Conservation (phyloP, 2,329 filamentous ascomycete species). For the Arthrobotrys entomopaga region DNA sequence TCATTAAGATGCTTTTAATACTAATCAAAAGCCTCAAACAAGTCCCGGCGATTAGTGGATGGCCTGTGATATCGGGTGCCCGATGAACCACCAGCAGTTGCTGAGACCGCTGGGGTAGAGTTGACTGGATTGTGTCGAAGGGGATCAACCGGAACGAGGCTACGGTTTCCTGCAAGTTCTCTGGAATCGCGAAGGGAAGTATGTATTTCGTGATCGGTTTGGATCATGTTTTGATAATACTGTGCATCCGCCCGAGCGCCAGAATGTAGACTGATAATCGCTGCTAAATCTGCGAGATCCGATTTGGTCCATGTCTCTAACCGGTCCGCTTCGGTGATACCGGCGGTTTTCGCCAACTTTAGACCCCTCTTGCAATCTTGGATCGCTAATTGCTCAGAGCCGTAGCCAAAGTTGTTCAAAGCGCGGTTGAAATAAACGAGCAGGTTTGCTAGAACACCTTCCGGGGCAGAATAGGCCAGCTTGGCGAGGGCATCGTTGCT, state of each 20-base stretch:
- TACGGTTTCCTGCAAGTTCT: too few species aligned
- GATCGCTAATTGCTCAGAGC: not conserved
- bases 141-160: too few species aligned
- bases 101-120: too few species aligned
- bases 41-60: too few species aligned
- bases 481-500: not conserved
- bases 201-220: conserved; percentile 6
- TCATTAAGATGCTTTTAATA: too few species aligned
- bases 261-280: not conserved
- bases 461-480: conserved; percentile 8
- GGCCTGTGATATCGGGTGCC: too few species aligned
- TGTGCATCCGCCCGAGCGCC: not conserved
- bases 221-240: conserved; percentile 14
- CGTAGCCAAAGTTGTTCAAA: conserved; percentile 1
- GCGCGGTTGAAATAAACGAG: conserved; percentile 24
- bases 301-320: conserved; percentile 12
- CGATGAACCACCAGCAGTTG: too few species aligned
- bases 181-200: too few species aligned
- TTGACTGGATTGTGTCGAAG: too few species aligned
- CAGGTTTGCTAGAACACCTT: conserved; percentile 18
- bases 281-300: conserved; percentile 19
- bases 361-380: conserved; percentile 26
- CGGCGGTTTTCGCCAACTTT: conserved; percentile 18
- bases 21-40: too few species aligned
- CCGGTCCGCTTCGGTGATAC: not conserved